Conservation (phyloP, 2,329 filamentous ascomycete genomes). For the Bipolaris zeicola region DNA sequence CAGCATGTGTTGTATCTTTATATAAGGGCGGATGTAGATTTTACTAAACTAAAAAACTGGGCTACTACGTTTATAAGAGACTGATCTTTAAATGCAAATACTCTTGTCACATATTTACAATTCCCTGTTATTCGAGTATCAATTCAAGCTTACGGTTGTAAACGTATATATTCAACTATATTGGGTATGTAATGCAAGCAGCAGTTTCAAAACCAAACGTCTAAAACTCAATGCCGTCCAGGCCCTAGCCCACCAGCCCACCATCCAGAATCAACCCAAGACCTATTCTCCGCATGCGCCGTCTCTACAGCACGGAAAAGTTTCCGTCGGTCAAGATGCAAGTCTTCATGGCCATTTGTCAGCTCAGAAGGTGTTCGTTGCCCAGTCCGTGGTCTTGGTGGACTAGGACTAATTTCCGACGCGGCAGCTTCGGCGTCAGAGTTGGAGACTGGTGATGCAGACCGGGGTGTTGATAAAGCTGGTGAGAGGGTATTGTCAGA, state of each 20-base stretch:
- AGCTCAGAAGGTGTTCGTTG: constrained; percentile 27
- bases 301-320: constrained; percentile 37
- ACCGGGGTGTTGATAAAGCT: constrained; percentile 27
- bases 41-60: no score
- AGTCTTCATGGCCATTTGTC: constrained; percentile 47
- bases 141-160: no score
- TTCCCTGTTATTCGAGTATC: no score
- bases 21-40: no score
- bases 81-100: no score
- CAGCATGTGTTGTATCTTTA: no score
- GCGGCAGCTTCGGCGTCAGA: constrained; percentile 20
- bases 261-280: constrained; percentile 45
- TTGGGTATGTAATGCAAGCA: no score
- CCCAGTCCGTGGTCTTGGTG: constrained; percentile 11
- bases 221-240: not conserved
- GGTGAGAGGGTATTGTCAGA: constrained; percentile 18
- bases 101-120: no score
- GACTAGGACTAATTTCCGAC: constrained; percentile 10
- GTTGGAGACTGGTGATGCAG: constrained; percentile 26
- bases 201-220: no score
- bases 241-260: constrained; percentile 43
- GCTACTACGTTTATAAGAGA: no score
- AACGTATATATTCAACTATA: no score
- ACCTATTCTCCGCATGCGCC: constrained; percentile 35
- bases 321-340: constrained; percentile 47